phyloP scores from a whole-genome alignment of 768 basidiomycete genomes.

The Boletus pseudo-olivaceus region DNA sequence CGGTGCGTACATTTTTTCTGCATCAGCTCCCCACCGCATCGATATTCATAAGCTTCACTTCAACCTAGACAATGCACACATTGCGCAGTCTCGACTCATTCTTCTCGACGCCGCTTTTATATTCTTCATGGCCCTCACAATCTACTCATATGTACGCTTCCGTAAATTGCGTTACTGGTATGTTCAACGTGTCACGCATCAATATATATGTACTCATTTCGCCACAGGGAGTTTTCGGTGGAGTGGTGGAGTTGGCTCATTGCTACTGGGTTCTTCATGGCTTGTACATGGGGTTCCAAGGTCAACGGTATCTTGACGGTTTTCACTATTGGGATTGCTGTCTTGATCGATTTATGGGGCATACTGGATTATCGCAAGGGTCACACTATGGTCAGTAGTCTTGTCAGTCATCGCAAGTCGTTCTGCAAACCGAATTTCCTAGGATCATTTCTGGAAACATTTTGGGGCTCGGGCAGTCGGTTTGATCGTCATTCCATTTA shows the following conservation, averaged over 20 bases:
- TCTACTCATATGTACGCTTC: slow-evolving; percentile 92
- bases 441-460: slow-evolving; percentile 90
- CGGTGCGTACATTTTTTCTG: slow-evolving; percentile 50
- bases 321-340: slow-evolving; percentile 82
- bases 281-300: slow-evolving; percentile 95
- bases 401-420: not conserved
- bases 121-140: slow-evolving; percentile 92
- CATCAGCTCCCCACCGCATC: not conserved
- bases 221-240: slow-evolving; percentile 71
- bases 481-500: slow-evolving; percentile 82
- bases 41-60: slow-evolving; percentile 6
- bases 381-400: slow-evolving; percentile 61
- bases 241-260: slow-evolving; percentile 96
- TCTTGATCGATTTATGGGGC: slow-evolving; percentile 92
- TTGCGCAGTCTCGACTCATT: slow-evolving; percentile 95
- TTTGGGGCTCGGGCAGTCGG: slow-evolving; percentile 82
- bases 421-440: not conserved
- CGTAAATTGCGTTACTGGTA: slow-evolving; percentile 89
- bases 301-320: slow-evolving; percentile 97
- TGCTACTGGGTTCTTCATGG: slow-evolving; percentile 89
- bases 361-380: slow-evolving; percentile 82
- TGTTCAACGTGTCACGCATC: slow-evolving; percentile 20
- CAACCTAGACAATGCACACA: slow-evolving; percentile 84
- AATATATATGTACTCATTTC: slow-evolving; percentile 1
- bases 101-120: slow-evolving; percentile 91